These are phyloP conservation scores for Mollisia scopiformis DNA, from an alignment of 2,329 filamentous ascomycete genomes.

Conservation along the genomic window DNA sequence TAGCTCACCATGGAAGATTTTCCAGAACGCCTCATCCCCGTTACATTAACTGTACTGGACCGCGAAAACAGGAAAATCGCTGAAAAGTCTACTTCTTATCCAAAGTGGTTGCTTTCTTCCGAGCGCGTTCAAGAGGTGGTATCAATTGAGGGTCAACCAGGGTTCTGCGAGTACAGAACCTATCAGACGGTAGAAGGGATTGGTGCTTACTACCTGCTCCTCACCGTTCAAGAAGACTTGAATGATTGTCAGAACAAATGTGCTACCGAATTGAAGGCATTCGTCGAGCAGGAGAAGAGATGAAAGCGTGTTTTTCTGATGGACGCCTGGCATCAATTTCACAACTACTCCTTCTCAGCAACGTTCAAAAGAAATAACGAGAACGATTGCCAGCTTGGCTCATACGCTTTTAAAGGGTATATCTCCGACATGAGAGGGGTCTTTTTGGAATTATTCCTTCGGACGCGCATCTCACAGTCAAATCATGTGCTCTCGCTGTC, in stretches of 20 bases:
- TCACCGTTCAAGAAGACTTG: slow-evolving; percentile 23
- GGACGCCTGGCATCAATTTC: neutral
- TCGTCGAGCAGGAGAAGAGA: slow-evolving; percentile 3
- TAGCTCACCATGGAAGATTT: slow-evolving; percentile 17
- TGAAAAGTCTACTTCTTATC: slow-evolving; percentile 17
- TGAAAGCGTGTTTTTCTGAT: neutral
- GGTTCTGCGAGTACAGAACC: slow-evolving; percentile 27
- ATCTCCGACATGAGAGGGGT: too few species aligned
- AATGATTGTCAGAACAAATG: slow-evolving; percentile 8
- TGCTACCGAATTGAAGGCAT: slow-evolving; percentile 17
- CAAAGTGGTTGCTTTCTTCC: slow-evolving; percentile 22
- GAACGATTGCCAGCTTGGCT: too few species aligned
- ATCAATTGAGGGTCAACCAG: slow-evolving; percentile 16
- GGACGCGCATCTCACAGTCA: too few species aligned
- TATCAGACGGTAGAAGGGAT: slow-evolving; percentile 24
- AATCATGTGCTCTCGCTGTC: too few species aligned
- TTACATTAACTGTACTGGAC: slow-evolving; percentile 23
- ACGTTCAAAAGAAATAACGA: too few species aligned
- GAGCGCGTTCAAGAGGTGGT: slow-evolving; percentile 29
- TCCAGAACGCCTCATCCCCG: slow-evolving; percentile 3
- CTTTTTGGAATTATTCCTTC: too few species aligned
- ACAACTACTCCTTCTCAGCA: too few species aligned
- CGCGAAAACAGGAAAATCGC: slow-evolving; percentile 18
- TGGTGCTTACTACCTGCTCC: slow-evolving; percentile 26
- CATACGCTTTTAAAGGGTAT: too few species aligned